Evolutionary conservation across 75 land plant species (phyloP).

Genomic region (Cunninghamia lanceolata): DNA sequence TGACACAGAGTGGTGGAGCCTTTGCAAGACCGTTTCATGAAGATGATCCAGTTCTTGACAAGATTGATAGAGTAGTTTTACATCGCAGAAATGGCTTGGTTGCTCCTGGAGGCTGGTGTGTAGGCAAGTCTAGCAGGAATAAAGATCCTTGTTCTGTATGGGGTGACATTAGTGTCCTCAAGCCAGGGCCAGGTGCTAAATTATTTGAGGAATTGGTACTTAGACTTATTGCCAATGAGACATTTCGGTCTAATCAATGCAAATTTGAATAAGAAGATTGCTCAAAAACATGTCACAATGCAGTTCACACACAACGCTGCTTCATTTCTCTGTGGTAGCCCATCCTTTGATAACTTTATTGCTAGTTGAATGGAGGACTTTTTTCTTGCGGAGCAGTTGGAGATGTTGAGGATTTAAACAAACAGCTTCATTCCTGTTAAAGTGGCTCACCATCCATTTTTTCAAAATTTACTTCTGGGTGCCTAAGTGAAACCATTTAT

Average conservation of each 20-base stretch:
- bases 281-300: neutral
- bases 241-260: constrained; percentile 59
- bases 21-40: constrained; percentile 56
- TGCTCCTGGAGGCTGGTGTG: constrained; percentile 93
- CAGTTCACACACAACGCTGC: neutral
- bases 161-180: constrained; percentile 67
- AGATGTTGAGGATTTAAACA: neutral
- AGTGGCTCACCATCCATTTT: neutral
- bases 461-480: neutral
- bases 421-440: neutral
- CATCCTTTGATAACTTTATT: neutral
- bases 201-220: constrained; percentile 52
- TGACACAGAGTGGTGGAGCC: constrained; percentile 74
- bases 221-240: constrained; percentile 47
- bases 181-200: constrained; percentile 80
- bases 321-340: neutral
- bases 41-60: constrained; percentile 68
- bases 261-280: constrained; percentile 27
- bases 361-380: neutral
- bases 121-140: constrained; percentile 36
- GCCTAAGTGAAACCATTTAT: neutral
- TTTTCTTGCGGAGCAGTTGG: neutral
- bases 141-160: constrained; percentile 56
- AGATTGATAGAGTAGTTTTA: constrained; percentile 62
- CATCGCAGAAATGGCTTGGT: constrained; percentile 42